Base-by-base conservation (phyloP, 805 yeast genomes). In the Yamadazyma nakazawae region DNA sequence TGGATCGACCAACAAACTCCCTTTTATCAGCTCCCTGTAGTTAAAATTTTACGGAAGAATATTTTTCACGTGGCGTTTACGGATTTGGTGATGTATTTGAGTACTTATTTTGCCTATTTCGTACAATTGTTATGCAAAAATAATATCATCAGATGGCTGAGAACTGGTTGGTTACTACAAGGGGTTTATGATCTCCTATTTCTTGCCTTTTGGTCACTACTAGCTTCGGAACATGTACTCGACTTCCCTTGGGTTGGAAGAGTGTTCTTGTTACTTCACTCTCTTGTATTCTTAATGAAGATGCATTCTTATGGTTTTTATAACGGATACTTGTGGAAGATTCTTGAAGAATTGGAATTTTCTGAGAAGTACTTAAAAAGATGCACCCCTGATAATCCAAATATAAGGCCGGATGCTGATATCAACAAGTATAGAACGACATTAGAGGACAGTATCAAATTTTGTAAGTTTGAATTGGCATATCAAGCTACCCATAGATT, bases 271-370 rank as follows among this genome's bases (percentile, higher is more conserved):
- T 78, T 88, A 49, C 70, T 94, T 43, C 99, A 94, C 61, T 80
- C 90, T 10, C 71, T 89, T 41, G 98, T 94, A 1, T 71, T 90
- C 53, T 62, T 95, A 55, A 94, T 94, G 99, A 94, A 94, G 62
- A 85, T 85, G 81, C 98, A 94, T 63, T 90, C 98, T 1, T 94
- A 84, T 62, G 88, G 88, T 1, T 90, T 87, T 59, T 94, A 83
- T 68, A 91, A 91, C 60, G 99, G 98, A 0, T 89, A 92, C 61
- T 68, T 94, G 49, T 88, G 95, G 90, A 67, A 63, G 30, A 79
- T 84, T 37, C 57, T 62, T 18, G 64, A 69, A 13, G 92, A 87
- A 58, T 66, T 84, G 37, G 55, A 70, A 2, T 76, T 71, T 48
- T 78, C 88, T 0, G 67, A 67, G 46, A 57, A 50, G 2, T 74